Base-by-base conservation (phyloP, 2,329 filamentous ascomycete genomes). In the Raffaelea arxii region DNA sequence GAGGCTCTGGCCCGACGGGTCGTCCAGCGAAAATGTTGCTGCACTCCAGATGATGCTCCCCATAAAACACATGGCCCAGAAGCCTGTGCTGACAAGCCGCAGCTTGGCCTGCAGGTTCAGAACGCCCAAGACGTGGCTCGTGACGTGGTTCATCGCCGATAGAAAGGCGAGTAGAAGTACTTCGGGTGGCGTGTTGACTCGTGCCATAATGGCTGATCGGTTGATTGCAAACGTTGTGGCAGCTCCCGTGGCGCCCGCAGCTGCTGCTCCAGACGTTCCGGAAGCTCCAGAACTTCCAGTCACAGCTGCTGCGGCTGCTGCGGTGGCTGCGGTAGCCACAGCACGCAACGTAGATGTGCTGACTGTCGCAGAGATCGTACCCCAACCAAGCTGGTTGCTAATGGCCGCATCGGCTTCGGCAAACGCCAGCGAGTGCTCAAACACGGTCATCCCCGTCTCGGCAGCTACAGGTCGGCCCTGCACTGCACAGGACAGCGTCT, bases 361-460 rank as follows among this genome's bases (percentile, higher is more conserved):
- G 11, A 32, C 19, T 5, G 48, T 7, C 10, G 41, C 30, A 3
- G 43, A 7, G 70, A 86, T 83, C 1, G 79, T 56, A 0, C 82
- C 80, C 62, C 89, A 78, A 12, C 83, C 83, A 14, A 95, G 75
- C 43, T 89, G 85, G 53, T 82, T 86, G 55, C 82, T 82, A 40
- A 96, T 82, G 53, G 90, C 85, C 25, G 86, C 84, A 62, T 98
- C 92, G 9, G 91, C 91, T 64, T 98, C 92, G 11, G 91, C 88
- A 66, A 97, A 98, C 3, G 91, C 91, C 9, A 98, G 72, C 0
- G 90, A 96, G 59, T 96, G 90, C 61, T 98, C 92, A 57, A 97
- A 95, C 2, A 96, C 77, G 0, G 90, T 95, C 86, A 97, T 95
- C 18, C 89, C 90, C 2, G 88, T 94, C 65, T 97, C 92, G 0